These are phyloP conservation scores for Huiozyma naganishii DNA, from an alignment of 805 yeast genomes.

Conservation along the genomic window DNA sequence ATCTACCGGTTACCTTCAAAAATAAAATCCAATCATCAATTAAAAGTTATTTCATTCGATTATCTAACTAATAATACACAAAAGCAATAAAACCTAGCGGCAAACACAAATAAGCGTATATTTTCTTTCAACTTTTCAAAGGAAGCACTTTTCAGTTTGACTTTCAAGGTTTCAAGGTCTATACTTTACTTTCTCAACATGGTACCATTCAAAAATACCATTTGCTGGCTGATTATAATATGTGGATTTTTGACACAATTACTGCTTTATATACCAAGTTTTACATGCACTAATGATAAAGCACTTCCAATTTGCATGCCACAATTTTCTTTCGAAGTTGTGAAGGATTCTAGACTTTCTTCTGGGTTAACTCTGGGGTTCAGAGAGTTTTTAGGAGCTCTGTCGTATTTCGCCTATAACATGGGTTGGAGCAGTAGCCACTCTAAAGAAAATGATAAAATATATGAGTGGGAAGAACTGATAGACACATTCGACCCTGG, in stretches of 20 bases:
- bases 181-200: no score
- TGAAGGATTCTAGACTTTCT: constrained; percentile 15
- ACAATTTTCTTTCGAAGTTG: constrained; percentile 18
- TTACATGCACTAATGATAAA: constrained; percentile 14
- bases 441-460: constrained; percentile 3
- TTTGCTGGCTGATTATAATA: no score
- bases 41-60: no score
- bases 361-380: background rate
- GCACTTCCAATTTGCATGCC: constrained; percentile 18
- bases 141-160: no score
- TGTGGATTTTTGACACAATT: constrained; percentile 8
- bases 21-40: no score
- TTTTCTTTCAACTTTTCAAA: no score
- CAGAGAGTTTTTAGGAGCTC: constrained; percentile 14
- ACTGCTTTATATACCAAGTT: constrained; percentile 16
- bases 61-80: no score
- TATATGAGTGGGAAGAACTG: constrained; percentile 21
- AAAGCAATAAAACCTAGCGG: no score
- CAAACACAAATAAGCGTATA: no score
- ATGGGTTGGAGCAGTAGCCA: constrained; percentile 17
- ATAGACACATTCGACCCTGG: constrained; percentile 17
- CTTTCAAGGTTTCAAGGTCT: no score
- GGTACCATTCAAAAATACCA: no score
- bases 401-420: constrained; percentile 24
- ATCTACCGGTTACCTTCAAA: no score